Conservation (phyloP, 495 filamentous ascomycete genomes). For the Tuber umbilicatum region DNA sequence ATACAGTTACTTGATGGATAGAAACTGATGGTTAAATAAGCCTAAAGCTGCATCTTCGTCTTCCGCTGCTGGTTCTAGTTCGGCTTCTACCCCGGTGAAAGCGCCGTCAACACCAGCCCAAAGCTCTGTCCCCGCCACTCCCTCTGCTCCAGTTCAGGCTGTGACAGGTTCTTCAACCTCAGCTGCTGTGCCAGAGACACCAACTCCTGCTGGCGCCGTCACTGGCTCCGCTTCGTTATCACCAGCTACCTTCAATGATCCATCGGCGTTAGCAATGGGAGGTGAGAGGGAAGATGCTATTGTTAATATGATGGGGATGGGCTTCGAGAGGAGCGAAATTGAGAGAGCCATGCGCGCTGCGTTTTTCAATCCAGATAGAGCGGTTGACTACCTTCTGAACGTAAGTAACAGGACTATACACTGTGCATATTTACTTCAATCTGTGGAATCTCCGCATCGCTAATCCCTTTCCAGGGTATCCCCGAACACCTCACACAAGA, state of each 20-base stretch:
- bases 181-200: slow-evolving; percentile 61
- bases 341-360: slow-evolving; percentile 92
- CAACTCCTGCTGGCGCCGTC: slow-evolving; percentile 48
- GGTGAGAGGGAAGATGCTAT: slow-evolving; percentile 75
- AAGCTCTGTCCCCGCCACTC: slow-evolving; percentile 59
- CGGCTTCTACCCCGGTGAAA: slow-evolving; percentile 48
- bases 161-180: slow-evolving; percentile 45
- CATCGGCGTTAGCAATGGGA: slow-evolving; percentile 78
- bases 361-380: slow-evolving; percentile 92
- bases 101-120: slow-evolving; percentile 57
- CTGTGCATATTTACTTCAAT: slow-evolving; percentile 10
- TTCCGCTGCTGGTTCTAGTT: slow-evolving; percentile 52
- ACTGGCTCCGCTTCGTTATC: slow-evolving; percentile 47
- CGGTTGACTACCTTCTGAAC: slow-evolving; percentile 87
- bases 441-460: neutral
- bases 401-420: slow-evolving; percentile 49
- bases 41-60: slow-evolving; percentile 54
- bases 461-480: slow-evolving; percentile 59
- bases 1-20: slow-evolving; percentile 7
- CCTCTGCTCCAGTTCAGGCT: slow-evolving; percentile 58
- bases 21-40: slow-evolving; percentile 44
- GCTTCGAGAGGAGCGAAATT: slow-evolving; percentile 77
- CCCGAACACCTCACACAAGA: slow-evolving; percentile 73
- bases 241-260: slow-evolving; percentile 57
- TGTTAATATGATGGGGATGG: slow-evolving; percentile 95